Evolutionary conservation across 2,329 filamentous ascomycete genomes (phyloP).

Genomic region (Drechslerella coelobrocha): DNA sequence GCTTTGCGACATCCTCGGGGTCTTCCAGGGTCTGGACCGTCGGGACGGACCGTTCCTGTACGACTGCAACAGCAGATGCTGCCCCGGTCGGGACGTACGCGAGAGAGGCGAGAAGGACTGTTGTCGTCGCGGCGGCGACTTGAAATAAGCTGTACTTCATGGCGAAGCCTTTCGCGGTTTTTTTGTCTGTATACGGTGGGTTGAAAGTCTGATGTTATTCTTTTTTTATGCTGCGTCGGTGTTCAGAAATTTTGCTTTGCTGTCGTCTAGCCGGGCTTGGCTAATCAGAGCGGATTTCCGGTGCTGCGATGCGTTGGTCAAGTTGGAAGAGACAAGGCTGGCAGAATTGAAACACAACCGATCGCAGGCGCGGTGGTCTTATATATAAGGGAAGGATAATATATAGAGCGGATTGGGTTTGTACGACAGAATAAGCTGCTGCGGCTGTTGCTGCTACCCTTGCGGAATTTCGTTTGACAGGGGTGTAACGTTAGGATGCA

Average conservation of each 20-base stretch:
- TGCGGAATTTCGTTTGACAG: too few species aligned
- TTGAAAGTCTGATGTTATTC: too few species aligned
- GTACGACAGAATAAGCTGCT: too few species aligned
- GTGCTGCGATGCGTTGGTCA: constrained; percentile 16
- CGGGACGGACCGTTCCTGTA: constrained; percentile 17
- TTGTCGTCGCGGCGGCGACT: constrained; percentile 18
- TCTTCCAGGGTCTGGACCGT: constrained; percentile 14
- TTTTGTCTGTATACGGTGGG: background rate
- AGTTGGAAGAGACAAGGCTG: constrained; percentile 2
- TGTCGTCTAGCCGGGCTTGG: background rate
- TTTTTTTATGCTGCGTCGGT: too few species aligned
- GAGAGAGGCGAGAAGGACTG: constrained; percentile 15
- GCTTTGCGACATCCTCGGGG: constrained; percentile 19
- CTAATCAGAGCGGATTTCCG: background rate
- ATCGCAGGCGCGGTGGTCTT: background rate
- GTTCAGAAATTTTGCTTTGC: too few species aligned
- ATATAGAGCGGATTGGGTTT: too few species aligned
- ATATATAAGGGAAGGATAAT: too few species aligned
- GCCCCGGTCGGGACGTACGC: constrained; percentile 9
- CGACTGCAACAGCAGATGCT: constrained; percentile 23
- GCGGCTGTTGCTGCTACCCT: too few species aligned
- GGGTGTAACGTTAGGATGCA: too few species aligned
- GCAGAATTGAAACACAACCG: background rate
- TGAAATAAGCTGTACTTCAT: constrained; percentile 30
- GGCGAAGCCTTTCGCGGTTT: background rate